Conservation (phyloP, 805 yeast genomes). For the Lachancea waltii region DNA sequence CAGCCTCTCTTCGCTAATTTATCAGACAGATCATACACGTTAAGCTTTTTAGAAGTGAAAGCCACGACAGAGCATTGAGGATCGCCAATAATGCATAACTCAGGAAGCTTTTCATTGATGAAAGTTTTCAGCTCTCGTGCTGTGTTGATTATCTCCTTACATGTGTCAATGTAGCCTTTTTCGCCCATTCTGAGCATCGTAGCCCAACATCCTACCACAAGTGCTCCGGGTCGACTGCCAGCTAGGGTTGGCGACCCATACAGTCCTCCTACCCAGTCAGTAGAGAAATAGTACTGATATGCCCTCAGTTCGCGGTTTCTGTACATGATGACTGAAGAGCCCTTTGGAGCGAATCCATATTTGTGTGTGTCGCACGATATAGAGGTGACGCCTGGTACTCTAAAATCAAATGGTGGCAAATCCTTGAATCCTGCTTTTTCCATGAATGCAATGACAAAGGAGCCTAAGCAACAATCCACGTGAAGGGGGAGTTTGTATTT, state of each 20-base stretch:
- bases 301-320: slow-evolving; percentile 58
- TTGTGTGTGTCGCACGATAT: slow-evolving; percentile 99
- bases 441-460: slow-evolving; percentile 79
- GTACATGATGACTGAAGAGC: slow-evolving; percentile 89
- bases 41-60: slow-evolving; percentile 55
- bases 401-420: slow-evolving; percentile 63
- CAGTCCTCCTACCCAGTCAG: slow-evolving; percentile 91
- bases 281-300: slow-evolving; percentile 75
- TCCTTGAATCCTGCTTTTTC: slow-evolving; percentile 49
- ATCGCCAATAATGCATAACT: slow-evolving; percentile 71
- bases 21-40: slow-evolving; percentile 78
- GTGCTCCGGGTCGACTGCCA: slow-evolving; percentile 95
- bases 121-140: slow-evolving; percentile 51
- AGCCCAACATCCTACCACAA: slow-evolving; percentile 98
- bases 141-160: slow-evolving; percentile 59
- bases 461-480: slow-evolving; percentile 94
- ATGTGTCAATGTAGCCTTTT: slow-evolving; percentile 67
- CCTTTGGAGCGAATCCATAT: slow-evolving; percentile 97
- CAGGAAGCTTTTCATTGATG: slow-evolving; percentile 44
- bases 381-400: slow-evolving; percentile 89
- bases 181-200: slow-evolving; percentile 77
- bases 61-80: slow-evolving; percentile 80
- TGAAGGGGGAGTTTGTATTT: slow-evolving; percentile 75
- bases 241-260: slow-evolving; percentile 96
- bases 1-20: slow-evolving; percentile 51